phyloP scores from a whole-genome alignment of 306 rosid genomes.

The Delonix regia region DNA sequence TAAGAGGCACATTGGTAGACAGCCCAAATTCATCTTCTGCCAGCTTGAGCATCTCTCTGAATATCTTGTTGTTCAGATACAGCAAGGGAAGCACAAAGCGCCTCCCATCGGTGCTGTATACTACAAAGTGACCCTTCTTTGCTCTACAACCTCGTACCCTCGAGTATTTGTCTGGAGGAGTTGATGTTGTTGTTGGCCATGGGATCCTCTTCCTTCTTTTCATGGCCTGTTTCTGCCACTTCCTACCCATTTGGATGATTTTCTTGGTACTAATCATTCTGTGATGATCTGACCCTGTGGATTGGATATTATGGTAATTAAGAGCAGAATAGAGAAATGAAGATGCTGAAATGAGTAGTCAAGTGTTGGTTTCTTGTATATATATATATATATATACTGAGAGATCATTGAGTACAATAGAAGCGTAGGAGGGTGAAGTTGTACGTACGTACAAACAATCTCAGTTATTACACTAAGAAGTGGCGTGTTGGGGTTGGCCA shows the following conservation, averaged over 20 bases:
- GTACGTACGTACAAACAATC: too few species aligned
- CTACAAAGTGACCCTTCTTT: constrained; percentile 46
- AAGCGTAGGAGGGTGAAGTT: too few species aligned
- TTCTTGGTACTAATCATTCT: constrained; percentile 33
- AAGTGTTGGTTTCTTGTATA: constrained; percentile 23
- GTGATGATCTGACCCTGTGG: neutral
- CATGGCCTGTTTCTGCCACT: constrained; percentile 33
- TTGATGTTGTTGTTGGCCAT: neutral
- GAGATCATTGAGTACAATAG: too few species aligned
- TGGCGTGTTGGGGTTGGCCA: too few species aligned
- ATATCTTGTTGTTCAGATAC: constrained; percentile 34
- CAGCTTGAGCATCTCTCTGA: constrained; percentile 39
- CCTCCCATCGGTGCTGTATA: constrained; percentile 33
- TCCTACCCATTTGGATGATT: constrained; percentile 28
- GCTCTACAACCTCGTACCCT: too few species aligned
- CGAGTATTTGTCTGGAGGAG: neutral
- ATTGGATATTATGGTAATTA: too few species aligned
- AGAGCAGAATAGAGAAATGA: too few species aligned
- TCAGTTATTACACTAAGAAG: too few species aligned
- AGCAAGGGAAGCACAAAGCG: constrained; percentile 39
- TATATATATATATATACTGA: too few species aligned
- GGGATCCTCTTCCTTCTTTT: constrained; percentile 18
- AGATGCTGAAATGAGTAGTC: neutral
- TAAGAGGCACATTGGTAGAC: constrained; percentile 21
- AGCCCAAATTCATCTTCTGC: constrained; percentile 47